A percentile compares a stretch with the other conserved stretches of the same genome.
Evolutionary conservation across 805 yeast genomes (phyloP).

Genomic region (Monosporozyma unispora): DNA sequence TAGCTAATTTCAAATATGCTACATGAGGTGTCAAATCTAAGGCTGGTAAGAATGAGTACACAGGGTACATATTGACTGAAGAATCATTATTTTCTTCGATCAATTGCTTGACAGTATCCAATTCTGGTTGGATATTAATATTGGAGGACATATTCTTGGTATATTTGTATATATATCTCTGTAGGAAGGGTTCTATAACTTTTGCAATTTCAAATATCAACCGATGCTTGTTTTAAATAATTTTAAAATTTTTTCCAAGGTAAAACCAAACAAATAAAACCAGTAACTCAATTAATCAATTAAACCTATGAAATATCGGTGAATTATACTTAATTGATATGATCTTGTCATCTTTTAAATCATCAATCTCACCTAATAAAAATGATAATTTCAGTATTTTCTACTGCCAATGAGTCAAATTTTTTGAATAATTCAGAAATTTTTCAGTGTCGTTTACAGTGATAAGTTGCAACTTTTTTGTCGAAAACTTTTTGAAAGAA

Average conservation of each 20-base stretch:
- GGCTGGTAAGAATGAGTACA: constrained; percentile 62
- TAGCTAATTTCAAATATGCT: constrained; percentile 77
- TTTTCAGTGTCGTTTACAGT: neutral
- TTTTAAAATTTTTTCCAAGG: no score
- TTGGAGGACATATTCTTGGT: constrained; percentile 1
- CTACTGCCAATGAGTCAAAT: neutral
- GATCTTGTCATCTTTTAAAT: neutral
- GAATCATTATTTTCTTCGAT: constrained; percentile 31
- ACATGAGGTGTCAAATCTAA: constrained; percentile 81
- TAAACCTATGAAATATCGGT: no score
- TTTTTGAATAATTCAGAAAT: neutral
- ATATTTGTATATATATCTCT: neutral
- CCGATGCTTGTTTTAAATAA: no score
- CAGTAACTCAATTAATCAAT: no score
- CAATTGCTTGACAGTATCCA: constrained; percentile 37
- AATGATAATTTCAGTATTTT: neutral
- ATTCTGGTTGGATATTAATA: constrained; percentile 41
- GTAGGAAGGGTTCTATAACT: neutral
- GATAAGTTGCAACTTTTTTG: neutral
- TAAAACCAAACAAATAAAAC: no score
- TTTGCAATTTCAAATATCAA: no score
- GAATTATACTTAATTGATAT: no score
- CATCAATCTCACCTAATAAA: neutral
- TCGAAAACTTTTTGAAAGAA: neutral
- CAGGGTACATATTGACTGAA: constrained; percentile 67